Conservation (phyloP, 2,329 filamentous ascomycete species). For the Dactylella cylindrospora region DNA sequence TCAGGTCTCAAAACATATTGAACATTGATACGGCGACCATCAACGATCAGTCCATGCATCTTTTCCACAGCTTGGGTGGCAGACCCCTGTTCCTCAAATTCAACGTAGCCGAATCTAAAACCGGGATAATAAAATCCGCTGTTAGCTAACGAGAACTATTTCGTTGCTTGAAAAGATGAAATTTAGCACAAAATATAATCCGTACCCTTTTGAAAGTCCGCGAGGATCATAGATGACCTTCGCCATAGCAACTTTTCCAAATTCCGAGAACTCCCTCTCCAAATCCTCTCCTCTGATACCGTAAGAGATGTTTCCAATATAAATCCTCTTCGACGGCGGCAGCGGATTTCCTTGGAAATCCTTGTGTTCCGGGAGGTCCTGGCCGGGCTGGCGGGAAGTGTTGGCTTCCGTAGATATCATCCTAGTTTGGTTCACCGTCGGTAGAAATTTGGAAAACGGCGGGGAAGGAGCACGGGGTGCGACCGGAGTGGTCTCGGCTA, state of each 20-base stretch:
- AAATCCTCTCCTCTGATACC: slow-evolving; percentile 66
- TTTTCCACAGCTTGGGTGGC: slow-evolving; percentile 62
- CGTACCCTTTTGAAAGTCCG: slow-evolving; percentile 70
- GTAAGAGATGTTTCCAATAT: slow-evolving; percentile 70
- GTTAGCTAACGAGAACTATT: background rate
- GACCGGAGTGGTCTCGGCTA: slow-evolving; percentile 22
- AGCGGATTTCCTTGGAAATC: slow-evolving; percentile 29
- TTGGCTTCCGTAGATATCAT: background rate
- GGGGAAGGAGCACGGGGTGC: slow-evolving; percentile 28
- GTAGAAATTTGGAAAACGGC: slow-evolving; percentile 31
- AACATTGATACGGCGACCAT: slow-evolving; percentile 66
- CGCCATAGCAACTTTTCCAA: slow-evolving; percentile 59
- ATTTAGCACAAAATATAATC: slow-evolving; percentile 2
- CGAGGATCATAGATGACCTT: slow-evolving; percentile 63
- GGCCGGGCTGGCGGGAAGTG: slow-evolving; percentile 4
- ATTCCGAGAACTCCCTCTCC: slow-evolving; percentile 61
- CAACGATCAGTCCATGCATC: slow-evolving; percentile 63
- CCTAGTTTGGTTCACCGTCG: background rate
- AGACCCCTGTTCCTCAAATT: slow-evolving; percentile 59
- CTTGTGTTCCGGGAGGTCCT: slow-evolving; percentile 11
- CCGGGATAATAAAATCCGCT: no score
- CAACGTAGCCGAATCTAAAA: slow-evolving; percentile 68
- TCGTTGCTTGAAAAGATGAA: background rate
- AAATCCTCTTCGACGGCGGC: slow-evolving; percentile 58
- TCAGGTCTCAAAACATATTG: slow-evolving; percentile 58